Percentiles rank a stretch among this genome's conserved stretches.
Conservation (phyloP, 2,329 filamentous ascomycete species). For the Colletotrichum sidae region DNA sequence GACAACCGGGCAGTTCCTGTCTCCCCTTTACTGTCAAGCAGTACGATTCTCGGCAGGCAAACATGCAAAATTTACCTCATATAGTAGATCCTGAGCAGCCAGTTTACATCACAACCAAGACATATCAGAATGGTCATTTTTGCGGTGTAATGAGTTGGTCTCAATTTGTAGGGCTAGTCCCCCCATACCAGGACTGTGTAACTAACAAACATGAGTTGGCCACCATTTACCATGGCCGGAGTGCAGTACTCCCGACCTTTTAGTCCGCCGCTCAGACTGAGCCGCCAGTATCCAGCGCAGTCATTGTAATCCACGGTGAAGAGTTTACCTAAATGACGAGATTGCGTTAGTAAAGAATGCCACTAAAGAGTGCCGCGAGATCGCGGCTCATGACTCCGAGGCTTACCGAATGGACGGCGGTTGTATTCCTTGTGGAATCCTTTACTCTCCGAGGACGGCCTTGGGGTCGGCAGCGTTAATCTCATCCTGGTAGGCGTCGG, state of each 20-base stretch:
- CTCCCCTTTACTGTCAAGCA: too few species aligned
- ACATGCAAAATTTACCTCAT: too few species aligned
- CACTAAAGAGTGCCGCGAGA: neutral
- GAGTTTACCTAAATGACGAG: neutral
- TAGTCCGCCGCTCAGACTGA: constrained; percentile 7
- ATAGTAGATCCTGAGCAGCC: too few species aligned
- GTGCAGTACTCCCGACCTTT: neutral
- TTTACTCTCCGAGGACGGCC: constrained; percentile 3
- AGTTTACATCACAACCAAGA: too few species aligned
- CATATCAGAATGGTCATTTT: neutral
- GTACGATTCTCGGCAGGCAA: too few species aligned
- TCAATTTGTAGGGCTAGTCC: constrained; percentile 2
- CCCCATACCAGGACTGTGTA: neutral
- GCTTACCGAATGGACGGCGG: neutral
- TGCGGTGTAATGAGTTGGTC: constrained; percentile 4
- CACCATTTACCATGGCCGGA: constrained; percentile 1
- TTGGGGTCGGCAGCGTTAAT: constrained; percentile 13
- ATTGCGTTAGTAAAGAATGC: neutral
- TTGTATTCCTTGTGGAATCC: neutral
- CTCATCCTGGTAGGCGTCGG: constrained; percentile 20
- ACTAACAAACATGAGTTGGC: constrained; percentile 1
- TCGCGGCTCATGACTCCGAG: neutral
- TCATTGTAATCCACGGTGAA: neutral
- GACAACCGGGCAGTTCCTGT: too few species aligned
- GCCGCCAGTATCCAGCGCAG: constrained; percentile 5